Percentiles rank a stretch among this genome's conserved stretches.
Evolutionary conservation across 2,329 filamentous ascomycete genomes (phyloP).

Genomic region (Cercospora sojina): DNA sequence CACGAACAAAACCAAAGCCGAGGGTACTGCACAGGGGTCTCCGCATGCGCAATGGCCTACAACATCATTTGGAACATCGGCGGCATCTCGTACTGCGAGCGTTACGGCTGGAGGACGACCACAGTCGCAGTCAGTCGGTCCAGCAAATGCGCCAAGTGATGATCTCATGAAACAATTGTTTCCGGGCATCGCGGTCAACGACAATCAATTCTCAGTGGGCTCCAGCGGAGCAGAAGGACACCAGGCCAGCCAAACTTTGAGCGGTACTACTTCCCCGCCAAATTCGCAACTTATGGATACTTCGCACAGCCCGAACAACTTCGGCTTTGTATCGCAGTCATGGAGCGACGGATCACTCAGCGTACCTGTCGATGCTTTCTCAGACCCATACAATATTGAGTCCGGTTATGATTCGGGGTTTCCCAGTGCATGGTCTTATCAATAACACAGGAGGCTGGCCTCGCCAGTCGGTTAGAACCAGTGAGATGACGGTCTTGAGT

Average conservation of each 20-base stretch:
- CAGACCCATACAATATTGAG: conserved; percentile 32
- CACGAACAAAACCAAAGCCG: conserved; percentile 21
- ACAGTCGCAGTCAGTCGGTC: conserved; percentile 33
- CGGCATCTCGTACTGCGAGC: conserved; percentile 20
- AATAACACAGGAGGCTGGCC: conserved; percentile 31
- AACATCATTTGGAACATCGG: conserved; percentile 18
- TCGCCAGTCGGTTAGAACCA: conserved; percentile 9
- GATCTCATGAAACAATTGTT: conserved; percentile 37
- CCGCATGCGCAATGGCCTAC: conserved; percentile 28
- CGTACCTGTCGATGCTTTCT: conserved; percentile 35
- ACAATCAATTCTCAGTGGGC: conserved; percentile 20
- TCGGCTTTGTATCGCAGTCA: conserved; percentile 32
- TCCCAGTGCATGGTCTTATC: conserved; percentile 28
- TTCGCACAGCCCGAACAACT: neutral
- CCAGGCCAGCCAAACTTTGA: conserved; percentile 12
- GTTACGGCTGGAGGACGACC: conserved; percentile 25
- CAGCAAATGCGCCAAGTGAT: conserved; percentile 32
- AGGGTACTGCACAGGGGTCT: conserved; percentile 14
- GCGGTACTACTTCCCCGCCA: neutral
- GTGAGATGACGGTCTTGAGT: neutral
- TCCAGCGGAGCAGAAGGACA: conserved; percentile 15
- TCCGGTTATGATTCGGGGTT: conserved; percentile 34
- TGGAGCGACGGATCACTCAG: conserved; percentile 38
- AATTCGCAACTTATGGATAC: conserved; percentile 2
- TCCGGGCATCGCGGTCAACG: conserved; percentile 35